A percentile compares a stretch with the other conserved stretches of the same genome.
Evolutionary conservation across 208 protist genomes (phyloP).

Genomic region (Eutreptiella sp.): DNA sequence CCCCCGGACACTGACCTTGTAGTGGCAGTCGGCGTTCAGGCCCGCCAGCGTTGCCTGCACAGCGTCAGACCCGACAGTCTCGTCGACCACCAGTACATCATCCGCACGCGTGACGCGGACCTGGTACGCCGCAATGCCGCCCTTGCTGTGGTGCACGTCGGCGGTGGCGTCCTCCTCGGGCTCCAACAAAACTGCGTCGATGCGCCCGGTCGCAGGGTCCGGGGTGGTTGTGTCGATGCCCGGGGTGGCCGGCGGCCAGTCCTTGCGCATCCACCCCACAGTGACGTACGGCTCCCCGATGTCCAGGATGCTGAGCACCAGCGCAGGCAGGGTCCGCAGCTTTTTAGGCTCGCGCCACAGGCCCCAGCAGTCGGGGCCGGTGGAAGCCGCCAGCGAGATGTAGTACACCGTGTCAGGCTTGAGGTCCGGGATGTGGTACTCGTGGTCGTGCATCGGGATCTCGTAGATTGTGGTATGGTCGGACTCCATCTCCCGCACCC

Average conservation of each 20-base stretch:
- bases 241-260: too few species aligned
- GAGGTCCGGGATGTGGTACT: constrained; percentile 66
- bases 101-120: too few species aligned
- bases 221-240: too few species aligned
- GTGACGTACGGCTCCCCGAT: constrained; percentile 80
- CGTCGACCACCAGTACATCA: too few species aligned
- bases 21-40: constrained; percentile 57
- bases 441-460: constrained; percentile 63
- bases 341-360: constrained; percentile 75
- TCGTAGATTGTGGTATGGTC: constrained; percentile 53
- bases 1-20: constrained; percentile 70
- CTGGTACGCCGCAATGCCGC: too few species aligned
- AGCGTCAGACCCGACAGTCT: too few species aligned
- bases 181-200: too few species aligned
- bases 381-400: constrained; percentile 73
- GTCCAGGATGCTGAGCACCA: constrained; percentile 59
- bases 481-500: constrained; percentile 60
- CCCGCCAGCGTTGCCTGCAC: too few species aligned
- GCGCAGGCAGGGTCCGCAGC: constrained; percentile 75
- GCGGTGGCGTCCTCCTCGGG: too few species aligned
- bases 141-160: too few species aligned
- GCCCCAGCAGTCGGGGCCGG: constrained; percentile 74
- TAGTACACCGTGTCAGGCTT: constrained; percentile 71
- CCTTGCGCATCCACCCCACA: constrained; percentile 59
- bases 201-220: too few species aligned